phyloP scores from a whole-genome alignment of 495 filamentous ascomycete genomes.

The Cryomyces minteri region DNA sequence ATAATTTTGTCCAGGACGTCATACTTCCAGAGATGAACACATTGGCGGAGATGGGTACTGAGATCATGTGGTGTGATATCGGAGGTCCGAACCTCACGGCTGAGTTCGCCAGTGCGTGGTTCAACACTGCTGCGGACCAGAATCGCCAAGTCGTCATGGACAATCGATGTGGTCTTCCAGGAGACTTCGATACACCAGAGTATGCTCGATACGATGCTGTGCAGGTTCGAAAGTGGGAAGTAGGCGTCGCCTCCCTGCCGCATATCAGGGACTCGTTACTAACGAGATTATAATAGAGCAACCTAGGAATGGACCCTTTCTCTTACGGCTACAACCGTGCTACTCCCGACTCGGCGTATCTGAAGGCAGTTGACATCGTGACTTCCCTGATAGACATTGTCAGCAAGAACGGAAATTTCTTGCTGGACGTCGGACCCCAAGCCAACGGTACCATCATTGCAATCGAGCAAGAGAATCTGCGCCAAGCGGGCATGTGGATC shows the following conservation, averaged over 20 bases:
- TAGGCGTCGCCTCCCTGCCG: too few relatives aligned
- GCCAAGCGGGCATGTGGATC: slow-evolving; percentile 32
- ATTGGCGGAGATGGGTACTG: slow-evolving; percentile 27
- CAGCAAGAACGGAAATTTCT: slow-evolving; percentile 36
- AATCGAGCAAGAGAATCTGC: slow-evolving; percentile 25
- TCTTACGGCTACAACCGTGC: slow-evolving; percentile 36
- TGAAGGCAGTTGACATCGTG: slow-evolving; percentile 30
- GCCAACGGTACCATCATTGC: slow-evolving; percentile 34
- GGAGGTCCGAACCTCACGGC: slow-evolving; percentile 31
- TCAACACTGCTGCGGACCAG: slow-evolving; percentile 19
- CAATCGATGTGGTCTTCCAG: slow-evolving; percentile 31
- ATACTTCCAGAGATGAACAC: slow-evolving; percentile 33
- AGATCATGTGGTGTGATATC: slow-evolving; percentile 41
- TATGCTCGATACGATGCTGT: slow-evolving; percentile 29
- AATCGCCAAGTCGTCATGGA: slow-evolving; percentile 31
- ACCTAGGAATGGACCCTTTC: slow-evolving; percentile 35
- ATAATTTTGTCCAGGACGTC: slow-evolving; percentile 29
- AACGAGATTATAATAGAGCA: slow-evolving; percentile 9
- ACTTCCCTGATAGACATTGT: slow-evolving; percentile 31
- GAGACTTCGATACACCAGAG: slow-evolving; percentile 21
- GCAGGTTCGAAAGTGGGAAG: slow-evolving; percentile 34
- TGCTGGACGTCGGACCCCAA: slow-evolving; percentile 33
- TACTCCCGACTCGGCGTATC: slow-evolving; percentile 26
- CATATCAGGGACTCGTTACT: too few relatives aligned
- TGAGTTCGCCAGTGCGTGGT: slow-evolving; percentile 29